These are phyloP conservation scores for Heritiera fomes DNA, from an alignment of 345 rosid species.

Conservation along the genomic window DNA sequence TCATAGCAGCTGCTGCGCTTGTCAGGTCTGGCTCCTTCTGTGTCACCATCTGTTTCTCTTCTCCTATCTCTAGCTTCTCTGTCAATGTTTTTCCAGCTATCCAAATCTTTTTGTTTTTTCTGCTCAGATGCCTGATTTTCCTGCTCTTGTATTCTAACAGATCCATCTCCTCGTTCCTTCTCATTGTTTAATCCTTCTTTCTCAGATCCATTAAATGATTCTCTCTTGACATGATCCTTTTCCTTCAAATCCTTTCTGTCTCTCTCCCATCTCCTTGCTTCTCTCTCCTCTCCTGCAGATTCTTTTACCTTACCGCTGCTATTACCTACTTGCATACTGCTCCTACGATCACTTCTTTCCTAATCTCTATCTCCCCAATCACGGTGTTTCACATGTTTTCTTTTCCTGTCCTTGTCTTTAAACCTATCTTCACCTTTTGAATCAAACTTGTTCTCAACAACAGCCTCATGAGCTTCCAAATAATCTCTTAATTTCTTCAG, in stretches of 20 bases:
- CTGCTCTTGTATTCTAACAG: slow-evolving; percentile 59
- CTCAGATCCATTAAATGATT: slow-evolving; percentile 61
- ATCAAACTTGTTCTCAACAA: slow-evolving; percentile 85
- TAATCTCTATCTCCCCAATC: slow-evolving; percentile 94
- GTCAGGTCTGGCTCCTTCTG: slow-evolving; percentile 82
- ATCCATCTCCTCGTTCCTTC: slow-evolving; percentile 68
- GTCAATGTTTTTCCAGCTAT: slow-evolving; percentile 63
- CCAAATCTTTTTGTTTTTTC: slow-evolving; percentile 71
- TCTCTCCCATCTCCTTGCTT: slow-evolving; percentile 81
- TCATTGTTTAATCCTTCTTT: slow-evolving; percentile 62
- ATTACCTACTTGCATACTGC: slow-evolving; percentile 51
- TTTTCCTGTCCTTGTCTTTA: slow-evolving; percentile 88
- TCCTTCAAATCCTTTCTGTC: slow-evolving; percentile 87
- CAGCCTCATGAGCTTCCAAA: slow-evolving; percentile 64
- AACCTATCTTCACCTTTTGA: slow-evolving; percentile 73
- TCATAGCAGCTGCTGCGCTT: slow-evolving; percentile 68
- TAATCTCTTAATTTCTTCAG: slow-evolving; percentile 59
- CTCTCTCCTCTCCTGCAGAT: slow-evolving; percentile 74
- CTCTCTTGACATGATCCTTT: slow-evolving; percentile 68
- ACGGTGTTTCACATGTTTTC: slow-evolving; percentile 74
- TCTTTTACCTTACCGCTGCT: slow-evolving; percentile 63
- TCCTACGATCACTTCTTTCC: slow-evolving; percentile 82
- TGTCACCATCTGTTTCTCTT: slow-evolving; percentile 72
- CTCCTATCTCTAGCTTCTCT: slow-evolving; percentile 77
- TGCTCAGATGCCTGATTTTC: slow-evolving; percentile 56